Conservation (phyloP, 1,284 basidiomycete genomes). For the Trichosporon sp. region DNA sequence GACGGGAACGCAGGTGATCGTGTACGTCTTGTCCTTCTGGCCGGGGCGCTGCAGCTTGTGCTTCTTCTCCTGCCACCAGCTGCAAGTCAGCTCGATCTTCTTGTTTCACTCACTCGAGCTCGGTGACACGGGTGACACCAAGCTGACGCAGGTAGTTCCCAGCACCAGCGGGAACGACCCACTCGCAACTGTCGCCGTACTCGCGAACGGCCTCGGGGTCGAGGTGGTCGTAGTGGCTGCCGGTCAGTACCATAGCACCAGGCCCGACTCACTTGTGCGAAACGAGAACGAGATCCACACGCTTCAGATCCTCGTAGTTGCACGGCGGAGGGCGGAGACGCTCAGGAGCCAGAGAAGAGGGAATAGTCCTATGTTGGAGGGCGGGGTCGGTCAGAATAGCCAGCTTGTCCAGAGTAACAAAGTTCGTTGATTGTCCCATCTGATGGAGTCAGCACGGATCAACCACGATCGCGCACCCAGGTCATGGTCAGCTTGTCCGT, state of each 20-base stretch:
- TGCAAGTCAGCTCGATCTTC: conserved; percentile 10
- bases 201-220: conserved; percentile 45
- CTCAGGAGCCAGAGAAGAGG: conserved; percentile 47
- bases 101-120: conserved; percentile 40
- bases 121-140: conserved; percentile 44
- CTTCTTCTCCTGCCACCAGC: conserved; percentile 47
- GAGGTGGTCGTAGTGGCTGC: conserved; percentile 48
- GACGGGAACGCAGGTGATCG: conserved; percentile 42
- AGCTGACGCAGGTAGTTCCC: conserved; percentile 38
- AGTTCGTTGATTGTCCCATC: conserved; percentile 51
- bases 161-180: conserved; percentile 45
- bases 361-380: conserved; percentile 50
- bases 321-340: conserved; percentile 51
- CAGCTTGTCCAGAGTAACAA: conserved; percentile 52
- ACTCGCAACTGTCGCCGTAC: conserved; percentile 44
- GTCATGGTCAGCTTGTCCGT: conserved; percentile 44
- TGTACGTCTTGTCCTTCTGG: conserved; percentile 31
- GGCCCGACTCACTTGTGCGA: conserved; percentile 48
- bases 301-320: conserved; percentile 46
- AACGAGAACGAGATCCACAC: conserved; percentile 51
- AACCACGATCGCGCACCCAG: conserved; percentile 31
- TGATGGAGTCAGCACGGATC: conserved; percentile 12
- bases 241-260: not conserved
- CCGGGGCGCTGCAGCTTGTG: conserved; percentile 28
- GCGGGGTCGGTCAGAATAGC: conserved; percentile 54